phyloP scores from a whole-genome alignment of 345 rosid species.

The Limnanthes douglasii region DNA sequence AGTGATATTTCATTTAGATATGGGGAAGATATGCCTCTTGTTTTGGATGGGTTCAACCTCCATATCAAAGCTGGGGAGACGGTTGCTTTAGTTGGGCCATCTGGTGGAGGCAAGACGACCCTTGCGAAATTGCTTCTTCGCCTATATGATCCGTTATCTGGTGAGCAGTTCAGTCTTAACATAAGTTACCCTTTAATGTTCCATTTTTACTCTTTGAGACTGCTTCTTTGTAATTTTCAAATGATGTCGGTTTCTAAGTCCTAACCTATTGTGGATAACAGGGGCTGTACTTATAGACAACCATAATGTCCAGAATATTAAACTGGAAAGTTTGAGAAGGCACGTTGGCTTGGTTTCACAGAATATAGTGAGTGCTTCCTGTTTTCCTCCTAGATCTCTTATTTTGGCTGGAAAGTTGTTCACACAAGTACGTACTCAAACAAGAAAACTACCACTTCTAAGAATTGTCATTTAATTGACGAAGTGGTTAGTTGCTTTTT shows the following conservation, averaged over 20 bases:
- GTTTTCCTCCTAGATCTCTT: neutral
- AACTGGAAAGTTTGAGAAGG: conserved; percentile 58
- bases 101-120: conserved; percentile 99
- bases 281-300: conserved; percentile 62
- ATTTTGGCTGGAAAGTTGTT: no score
- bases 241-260: neutral
- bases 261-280: conserved; percentile 5
- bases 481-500: no score
- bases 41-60: conserved; percentile 58
- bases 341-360: conserved; percentile 92
- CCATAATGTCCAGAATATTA: conserved; percentile 37
- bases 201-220: neutral
- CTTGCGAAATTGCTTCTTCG: conserved; percentile 86
- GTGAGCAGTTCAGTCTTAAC: conserved; percentile 26
- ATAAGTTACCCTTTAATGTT: conserved; percentile 1
- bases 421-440: no score
- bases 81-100: conserved; percentile 79
- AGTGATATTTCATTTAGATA: conserved; percentile 54
- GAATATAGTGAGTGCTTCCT: conserved; percentile 46
- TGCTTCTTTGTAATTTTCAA: conserved; percentile 3
- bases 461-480: no score
- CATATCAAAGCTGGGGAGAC: conserved; percentile 91
- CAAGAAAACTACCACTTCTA: no score
- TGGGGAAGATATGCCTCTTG: conserved; percentile 31
- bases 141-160: conserved; percentile 67